phyloP scores from a whole-genome alignment of 805 yeast genomes.

The Ogataea populi-albae region DNA sequence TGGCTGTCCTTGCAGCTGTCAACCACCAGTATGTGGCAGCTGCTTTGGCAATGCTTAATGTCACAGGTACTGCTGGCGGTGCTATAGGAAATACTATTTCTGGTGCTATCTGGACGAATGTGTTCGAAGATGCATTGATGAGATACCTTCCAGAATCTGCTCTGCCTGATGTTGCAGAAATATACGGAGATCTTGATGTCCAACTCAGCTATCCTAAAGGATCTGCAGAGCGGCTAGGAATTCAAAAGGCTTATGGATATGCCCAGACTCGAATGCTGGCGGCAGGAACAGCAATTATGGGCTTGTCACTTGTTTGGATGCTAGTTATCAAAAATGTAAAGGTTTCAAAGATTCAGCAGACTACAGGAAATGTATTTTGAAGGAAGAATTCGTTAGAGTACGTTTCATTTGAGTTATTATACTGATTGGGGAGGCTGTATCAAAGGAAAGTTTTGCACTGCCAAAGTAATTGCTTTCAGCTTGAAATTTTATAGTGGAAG shows the following conservation, averaged over 20 bases:
- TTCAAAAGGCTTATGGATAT: slow-evolving; percentile 28
- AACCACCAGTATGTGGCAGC: slow-evolving; percentile 42
- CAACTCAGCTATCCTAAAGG: slow-evolving; percentile 28
- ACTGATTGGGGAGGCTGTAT: too few relatives aligned
- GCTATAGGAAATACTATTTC: slow-evolving; percentile 40
- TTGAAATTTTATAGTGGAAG: too few relatives aligned
- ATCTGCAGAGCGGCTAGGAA: slow-evolving; percentile 24
- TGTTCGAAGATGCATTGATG: slow-evolving; percentile 26
- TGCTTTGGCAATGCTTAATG: slow-evolving; percentile 35
- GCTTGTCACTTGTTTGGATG: slow-evolving; percentile 23
- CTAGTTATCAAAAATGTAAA: slow-evolving; percentile 29
- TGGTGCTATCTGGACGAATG: slow-evolving; percentile 37
- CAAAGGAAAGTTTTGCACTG: too few relatives aligned
- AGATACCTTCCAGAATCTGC: slow-evolving; percentile 26
- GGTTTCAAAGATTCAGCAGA: slow-evolving; percentile 20
- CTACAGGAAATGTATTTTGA: slow-evolving; percentile 21
- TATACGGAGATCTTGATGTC: slow-evolving; percentile 24
- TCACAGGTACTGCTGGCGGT: slow-evolving; percentile 36
- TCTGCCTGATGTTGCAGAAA: slow-evolving; percentile 10
- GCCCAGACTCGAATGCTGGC: slow-evolving; percentile 24
- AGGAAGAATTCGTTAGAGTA: not conserved
- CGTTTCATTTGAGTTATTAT: too few relatives aligned
- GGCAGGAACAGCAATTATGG: slow-evolving; percentile 26
- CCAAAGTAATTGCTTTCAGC: too few relatives aligned
- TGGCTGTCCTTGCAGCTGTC: slow-evolving; percentile 39